Conservation (phyloP, 805 yeast species). For the Lipomyces orientalis region DNA sequence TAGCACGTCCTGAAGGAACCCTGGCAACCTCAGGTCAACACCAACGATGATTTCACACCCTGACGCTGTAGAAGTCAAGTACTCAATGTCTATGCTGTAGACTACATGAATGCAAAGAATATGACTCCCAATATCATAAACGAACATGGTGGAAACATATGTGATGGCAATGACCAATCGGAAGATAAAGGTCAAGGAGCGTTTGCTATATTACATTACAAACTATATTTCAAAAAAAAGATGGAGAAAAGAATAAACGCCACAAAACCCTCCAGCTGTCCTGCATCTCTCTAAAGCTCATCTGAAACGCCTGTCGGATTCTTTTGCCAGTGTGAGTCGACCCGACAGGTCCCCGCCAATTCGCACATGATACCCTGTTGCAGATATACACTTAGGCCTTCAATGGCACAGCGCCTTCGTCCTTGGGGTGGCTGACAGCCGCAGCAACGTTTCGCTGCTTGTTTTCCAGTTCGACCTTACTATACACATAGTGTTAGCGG, state of each 20-base stretch:
- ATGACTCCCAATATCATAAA: background rate
- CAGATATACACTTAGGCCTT: conserved; percentile 21
- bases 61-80: background rate
- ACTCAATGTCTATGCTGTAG: background rate
- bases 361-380: background rate
- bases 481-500: background rate
- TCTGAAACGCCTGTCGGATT: background rate
- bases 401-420: conserved; percentile 14
- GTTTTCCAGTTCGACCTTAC: conserved; percentile 36
- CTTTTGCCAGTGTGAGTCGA: background rate
- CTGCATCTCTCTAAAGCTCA: background rate
- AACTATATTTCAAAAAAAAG: background rate
- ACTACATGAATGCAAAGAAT: background rate
- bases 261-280: conserved; percentile 1
- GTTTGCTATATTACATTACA: conserved; percentile 3
- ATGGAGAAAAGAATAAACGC: background rate
- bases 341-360: background rate
- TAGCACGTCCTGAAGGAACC: too few relatives aligned
- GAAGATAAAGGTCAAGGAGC: background rate
- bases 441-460: conserved; percentile 23
- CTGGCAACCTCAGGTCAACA: too few relatives aligned
- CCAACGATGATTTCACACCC: background rate
- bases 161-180: background rate
- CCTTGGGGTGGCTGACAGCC: conserved; percentile 24
- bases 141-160: background rate